Conservation (phyloP, 441 rosid genomes). For the Melastoma candidum region DNA sequence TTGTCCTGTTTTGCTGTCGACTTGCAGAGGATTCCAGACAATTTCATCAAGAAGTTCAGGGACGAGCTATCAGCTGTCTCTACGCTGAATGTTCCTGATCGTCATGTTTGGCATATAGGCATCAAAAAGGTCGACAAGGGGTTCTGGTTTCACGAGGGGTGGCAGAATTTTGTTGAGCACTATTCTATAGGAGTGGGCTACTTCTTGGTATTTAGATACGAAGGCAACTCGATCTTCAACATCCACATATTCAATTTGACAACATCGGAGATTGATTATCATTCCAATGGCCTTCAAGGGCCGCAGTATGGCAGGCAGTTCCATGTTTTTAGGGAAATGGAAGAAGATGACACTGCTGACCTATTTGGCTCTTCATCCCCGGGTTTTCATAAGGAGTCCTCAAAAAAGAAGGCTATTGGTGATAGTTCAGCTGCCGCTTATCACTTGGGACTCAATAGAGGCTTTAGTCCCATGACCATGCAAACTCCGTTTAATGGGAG, state of each 20-base stretch:
- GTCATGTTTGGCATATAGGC: conserved; percentile 19
- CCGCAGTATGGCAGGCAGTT: background rate
- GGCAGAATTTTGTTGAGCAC: conserved; percentile 20
- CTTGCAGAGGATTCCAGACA: conserved; percentile 25
- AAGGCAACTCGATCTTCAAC: conserved; percentile 7
- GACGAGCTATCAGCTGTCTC: conserved; percentile 20
- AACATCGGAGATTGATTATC: conserved; percentile 2
- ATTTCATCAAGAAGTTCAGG: conserved; percentile 16
- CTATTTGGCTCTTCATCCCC: conserved; percentile 24
- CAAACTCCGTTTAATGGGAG: conserved; percentile 55
- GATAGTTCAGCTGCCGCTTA: conserved; percentile 8
- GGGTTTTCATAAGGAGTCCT: conserved; percentile 17
- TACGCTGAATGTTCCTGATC: conserved; percentile 12
- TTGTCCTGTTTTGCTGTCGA: conserved; percentile 13
- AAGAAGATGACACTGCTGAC: background rate
- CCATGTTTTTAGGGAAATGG: background rate
- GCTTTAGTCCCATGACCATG: conserved; percentile 38
- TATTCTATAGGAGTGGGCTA: conserved; percentile 16
- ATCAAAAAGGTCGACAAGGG: conserved; percentile 5
- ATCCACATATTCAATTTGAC: conserved; percentile 3
- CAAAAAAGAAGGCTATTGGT: conserved; percentile 16
- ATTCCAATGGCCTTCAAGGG: background rate
- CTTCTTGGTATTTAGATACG: conserved; percentile 21
- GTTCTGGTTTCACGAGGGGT: conserved; percentile 22
- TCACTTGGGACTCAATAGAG: conserved; percentile 28